Evolutionary conservation across 2,329 filamentous ascomycete species (phyloP).

Genomic region (Aspergillus pseudotamarii): DNA sequence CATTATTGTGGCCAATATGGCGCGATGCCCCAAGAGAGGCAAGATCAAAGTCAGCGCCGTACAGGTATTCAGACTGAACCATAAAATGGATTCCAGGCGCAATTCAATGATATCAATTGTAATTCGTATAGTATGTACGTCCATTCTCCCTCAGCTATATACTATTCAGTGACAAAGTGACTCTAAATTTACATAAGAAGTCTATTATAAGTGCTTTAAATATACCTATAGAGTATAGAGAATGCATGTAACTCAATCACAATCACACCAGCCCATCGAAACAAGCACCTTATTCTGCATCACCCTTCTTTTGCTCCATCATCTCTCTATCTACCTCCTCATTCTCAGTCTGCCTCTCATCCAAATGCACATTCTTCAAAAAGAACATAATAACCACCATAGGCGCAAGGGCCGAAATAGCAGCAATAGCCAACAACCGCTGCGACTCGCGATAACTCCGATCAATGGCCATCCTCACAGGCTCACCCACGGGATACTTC

Average conservation of each 20-base stretch:
- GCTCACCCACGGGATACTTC: conserved; percentile 17
- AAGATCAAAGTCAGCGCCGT: too few relatives aligned
- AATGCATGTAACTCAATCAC: neutral
- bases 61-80: too few relatives aligned
- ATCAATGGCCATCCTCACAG: conserved; percentile 22
- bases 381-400: conserved; percentile 28
- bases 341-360: conserved; percentile 11
- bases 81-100: too few relatives aligned
- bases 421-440: conserved; percentile 23
- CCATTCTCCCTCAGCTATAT: too few relatives aligned
- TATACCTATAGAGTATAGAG: neutral
- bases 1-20: too few relatives aligned
- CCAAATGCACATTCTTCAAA: conserved; percentile 23
- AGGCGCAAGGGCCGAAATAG: conserved; percentile 16
- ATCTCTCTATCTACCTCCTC: neutral
- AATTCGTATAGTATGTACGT: too few relatives aligned
- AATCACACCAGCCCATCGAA: neutral
- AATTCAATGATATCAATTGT: too few relatives aligned
- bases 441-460: conserved; percentile 26
- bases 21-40: too few relatives aligned
- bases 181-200: too few relatives aligned
- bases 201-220: neutral
- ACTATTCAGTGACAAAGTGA: neutral
- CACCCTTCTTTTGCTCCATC: neutral
- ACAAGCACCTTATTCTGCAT: neutral